Evolutionary conservation across 1,139 yeast genomes (phyloP).

Genomic region (Pneumocystis sp.): DNA sequence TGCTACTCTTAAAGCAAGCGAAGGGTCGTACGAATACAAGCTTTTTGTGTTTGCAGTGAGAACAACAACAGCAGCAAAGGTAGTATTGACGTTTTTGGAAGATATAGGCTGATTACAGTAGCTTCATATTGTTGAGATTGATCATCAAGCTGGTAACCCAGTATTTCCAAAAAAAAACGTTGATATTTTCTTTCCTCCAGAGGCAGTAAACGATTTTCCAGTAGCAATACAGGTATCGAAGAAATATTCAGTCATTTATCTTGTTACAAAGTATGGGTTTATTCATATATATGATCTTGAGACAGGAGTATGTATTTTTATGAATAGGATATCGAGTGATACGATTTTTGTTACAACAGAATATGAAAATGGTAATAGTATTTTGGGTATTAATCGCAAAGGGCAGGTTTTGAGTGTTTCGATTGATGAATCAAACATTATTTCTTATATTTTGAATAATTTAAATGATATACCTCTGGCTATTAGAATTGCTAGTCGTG

Average conservation of each 20-base stretch:
- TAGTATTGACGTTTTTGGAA: neutral
- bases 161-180: conserved; percentile 75
- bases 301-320: conserved; percentile 81
- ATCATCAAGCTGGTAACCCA: conserved; percentile 78
- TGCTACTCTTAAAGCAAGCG: conserved; percentile 58
- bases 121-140: conserved; percentile 89
- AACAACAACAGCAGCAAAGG: conserved; percentile 62
- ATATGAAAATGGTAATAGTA: conserved; percentile 64
- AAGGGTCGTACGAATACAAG: conserved; percentile 64
- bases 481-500: conserved; percentile 77
- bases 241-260: conserved; percentile 71
- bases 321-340: conserved; percentile 91
- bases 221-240: conserved; percentile 78
- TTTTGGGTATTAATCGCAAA: conserved; percentile 80
- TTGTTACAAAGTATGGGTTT: conserved; percentile 90
- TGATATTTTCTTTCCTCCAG: conserved; percentile 92
- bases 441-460: conserved; percentile 79
- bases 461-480: conserved; percentile 80
- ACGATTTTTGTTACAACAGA: conserved; percentile 84
- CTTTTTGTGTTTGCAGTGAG: conserved; percentile 80
- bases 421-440: conserved; percentile 66
- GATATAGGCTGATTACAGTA: conserved; percentile 27
- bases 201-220: conserved; percentile 93
- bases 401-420: conserved; percentile 95
- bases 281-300: conserved; percentile 91